A percentile compares a stretch with the other conserved stretches of the same genome.
phyloP scores from a whole-genome alignment of 305 asterid genomes.

The Fraxinus floribunda region DNA sequence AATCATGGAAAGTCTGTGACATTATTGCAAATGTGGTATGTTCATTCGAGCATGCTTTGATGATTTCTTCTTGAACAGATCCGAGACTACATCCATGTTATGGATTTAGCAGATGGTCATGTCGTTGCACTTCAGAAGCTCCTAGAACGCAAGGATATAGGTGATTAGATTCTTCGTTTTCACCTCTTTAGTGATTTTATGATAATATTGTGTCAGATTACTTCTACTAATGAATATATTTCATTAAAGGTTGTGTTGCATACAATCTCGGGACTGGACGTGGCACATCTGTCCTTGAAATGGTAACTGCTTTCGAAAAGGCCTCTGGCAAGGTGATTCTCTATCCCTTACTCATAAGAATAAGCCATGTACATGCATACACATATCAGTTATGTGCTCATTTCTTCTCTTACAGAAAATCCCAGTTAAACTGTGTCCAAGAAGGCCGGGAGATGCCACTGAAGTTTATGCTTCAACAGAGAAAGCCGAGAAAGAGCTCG shows the following conservation, averaged over 20 bases:
- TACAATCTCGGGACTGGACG: conserved; percentile 86
- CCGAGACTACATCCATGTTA: conserved; percentile 92
- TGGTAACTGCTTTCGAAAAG: conserved; percentile 80
- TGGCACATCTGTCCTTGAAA: conserved; percentile 94
- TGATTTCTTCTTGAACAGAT: conserved; percentile 46
- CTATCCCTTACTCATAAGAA: background rate
- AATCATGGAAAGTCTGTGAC: background rate
- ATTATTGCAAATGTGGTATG: background rate
- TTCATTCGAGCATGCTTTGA: background rate
- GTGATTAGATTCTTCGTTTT: conserved; percentile 24
- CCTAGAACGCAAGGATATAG: conserved; percentile 50
- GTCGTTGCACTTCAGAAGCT: conserved; percentile 82
- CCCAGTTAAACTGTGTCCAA: conserved; percentile 72
- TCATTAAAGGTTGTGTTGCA: conserved; percentile 65
- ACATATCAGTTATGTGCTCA: background rate
- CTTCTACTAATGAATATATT: conserved; percentile 2
- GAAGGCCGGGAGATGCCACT: conserved; percentile 90
- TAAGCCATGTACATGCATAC: background rate
- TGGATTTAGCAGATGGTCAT: conserved; percentile 96
- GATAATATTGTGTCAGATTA: background rate
- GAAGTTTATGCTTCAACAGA: conserved; percentile 88
- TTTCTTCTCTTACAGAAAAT: conserved; percentile 51
- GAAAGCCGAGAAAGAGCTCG: conserved; percentile 76
- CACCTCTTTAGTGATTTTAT: background rate
- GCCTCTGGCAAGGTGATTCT: conserved; percentile 71